Evolutionary conservation across 176 grass and related monocot genomes (phyloP).

Genomic region (Alopecurus myosuroides): DNA sequence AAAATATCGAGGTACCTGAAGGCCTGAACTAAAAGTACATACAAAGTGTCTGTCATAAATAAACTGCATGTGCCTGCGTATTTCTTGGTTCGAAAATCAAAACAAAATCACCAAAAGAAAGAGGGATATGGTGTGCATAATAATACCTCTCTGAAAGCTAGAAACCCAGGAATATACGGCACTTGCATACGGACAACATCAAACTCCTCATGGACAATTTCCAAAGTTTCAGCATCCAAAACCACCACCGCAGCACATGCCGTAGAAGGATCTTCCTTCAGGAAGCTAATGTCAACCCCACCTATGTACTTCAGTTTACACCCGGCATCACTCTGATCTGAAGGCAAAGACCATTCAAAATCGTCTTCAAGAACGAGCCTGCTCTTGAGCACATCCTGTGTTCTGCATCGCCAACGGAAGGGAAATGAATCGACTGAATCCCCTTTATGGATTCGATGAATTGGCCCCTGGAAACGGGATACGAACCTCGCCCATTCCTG

Average conservation of each 20-base stretch:
- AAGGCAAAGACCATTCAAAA: conserved; percentile 55
- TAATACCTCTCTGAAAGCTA: conserved; percentile 93
- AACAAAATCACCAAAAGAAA: not conserved
- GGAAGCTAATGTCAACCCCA: conserved; percentile 88
- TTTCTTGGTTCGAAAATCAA: not conserved
- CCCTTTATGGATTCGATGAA: not conserved
- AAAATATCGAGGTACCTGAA: not conserved
- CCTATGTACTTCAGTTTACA: conserved; percentile 59
- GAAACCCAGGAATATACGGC: conserved; percentile 83
- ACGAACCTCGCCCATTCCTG: conserved; percentile 49
- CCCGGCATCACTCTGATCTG: not conserved
- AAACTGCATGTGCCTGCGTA: not conserved
- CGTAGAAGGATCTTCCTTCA: conserved; percentile 56
- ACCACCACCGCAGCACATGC: conserved; percentile 69
- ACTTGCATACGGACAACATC: conserved; percentile 59
- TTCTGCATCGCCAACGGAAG: conserved; percentile 29
- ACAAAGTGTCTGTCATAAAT: not conserved
- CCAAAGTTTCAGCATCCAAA: conserved; percentile 54
- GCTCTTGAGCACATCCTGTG: conserved; percentile 70
- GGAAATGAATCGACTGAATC: not conserved
- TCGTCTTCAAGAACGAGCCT: conserved; percentile 60
- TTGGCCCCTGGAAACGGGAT: not conserved
- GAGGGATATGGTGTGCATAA: not conserved
- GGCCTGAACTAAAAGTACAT: not conserved
- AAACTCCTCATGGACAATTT: conserved; percentile 83